Base-by-base conservation (phyloP, 108 stramenopile genomes). In the Bacterosira constricta region DNA sequence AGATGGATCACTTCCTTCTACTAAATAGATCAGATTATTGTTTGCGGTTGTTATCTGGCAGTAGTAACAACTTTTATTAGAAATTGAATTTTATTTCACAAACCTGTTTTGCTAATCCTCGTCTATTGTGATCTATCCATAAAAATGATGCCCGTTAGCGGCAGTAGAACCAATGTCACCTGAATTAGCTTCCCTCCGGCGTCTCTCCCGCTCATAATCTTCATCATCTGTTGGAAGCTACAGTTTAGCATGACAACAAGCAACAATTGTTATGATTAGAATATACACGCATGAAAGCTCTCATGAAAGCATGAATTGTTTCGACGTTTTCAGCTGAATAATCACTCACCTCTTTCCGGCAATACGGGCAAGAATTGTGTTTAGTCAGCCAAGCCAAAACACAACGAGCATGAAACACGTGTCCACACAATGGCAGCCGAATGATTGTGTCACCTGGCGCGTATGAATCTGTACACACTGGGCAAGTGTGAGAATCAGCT, bases 141-240 rank as follows among this genome's bases (percentile, higher is more conserved):
- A 76, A 55, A 76, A 68, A 44, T 60, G 27, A 46, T 42, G 35
- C 4, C 42, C 75, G 11, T 59, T 20, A 6, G 27, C 36, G 26
- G 9, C 31, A 4, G 20, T 50, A 17, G 15, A 20, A 36, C 4
- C 51, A 53, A 26, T 42, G 1, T 23, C 45, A 11, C 26, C 27
- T 3, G 20, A 44, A 3, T 38, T 13, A 49, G 66, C 61, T 30
- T 63, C 58, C n/a, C 78, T 57, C 39, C 86, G 73, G 46, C 86
- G 76, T 54, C 88, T 67, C 70, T 91, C 90, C 44, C 50, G 63
- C 51, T 96, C 91, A 69, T 88, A 87, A 4, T 84, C 89, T 25
- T 70, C 80, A 77, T 96, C 92, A 53, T 96, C 94, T n/a, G 91
- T 91, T 1, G 94, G 91, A 23, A 91, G 66, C n/a, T n/a, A n/a